Percentiles rank a stretch among this genome's conserved stretches.
These are phyloP conservation scores for Daedaleopsis sinensis DNA, from an alignment of 768 basidiomycete species.

Conservation along the genomic window DNA sequence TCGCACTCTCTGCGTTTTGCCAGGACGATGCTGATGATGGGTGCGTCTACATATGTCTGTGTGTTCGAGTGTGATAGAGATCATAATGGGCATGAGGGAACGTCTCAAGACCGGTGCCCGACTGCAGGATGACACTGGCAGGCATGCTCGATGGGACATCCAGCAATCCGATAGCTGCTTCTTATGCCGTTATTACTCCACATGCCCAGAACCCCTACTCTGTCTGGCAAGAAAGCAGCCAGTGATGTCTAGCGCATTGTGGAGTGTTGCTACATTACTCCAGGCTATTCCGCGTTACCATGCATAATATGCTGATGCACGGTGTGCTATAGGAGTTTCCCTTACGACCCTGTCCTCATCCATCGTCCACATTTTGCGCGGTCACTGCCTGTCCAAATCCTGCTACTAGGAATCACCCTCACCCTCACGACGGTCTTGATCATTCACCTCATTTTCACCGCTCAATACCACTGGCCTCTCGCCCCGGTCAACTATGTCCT, in stretches of 20 bases:
- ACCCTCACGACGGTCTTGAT: constrained; percentile 85
- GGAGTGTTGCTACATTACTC: no score
- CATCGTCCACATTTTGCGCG: constrained; percentile 83
- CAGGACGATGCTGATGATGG: constrained; percentile 16
- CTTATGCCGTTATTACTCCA: no score
- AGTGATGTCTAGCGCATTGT: no score
- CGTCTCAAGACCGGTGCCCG: no score
- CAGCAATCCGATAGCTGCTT: no score
- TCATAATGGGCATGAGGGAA: no score
- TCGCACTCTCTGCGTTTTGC: background rate
- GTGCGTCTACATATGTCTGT: constrained; percentile 3
- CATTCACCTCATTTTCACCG: constrained; percentile 92
- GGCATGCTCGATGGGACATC: no score
- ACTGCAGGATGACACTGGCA: background rate
- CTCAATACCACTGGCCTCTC: constrained; percentile 94
- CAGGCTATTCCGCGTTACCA: no score
- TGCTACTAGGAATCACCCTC: constrained; percentile 82
- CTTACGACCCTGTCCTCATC: constrained; percentile 71
- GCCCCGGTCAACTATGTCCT: constrained; percentile 91
- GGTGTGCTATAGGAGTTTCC: constrained; percentile 24
- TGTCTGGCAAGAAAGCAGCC: no score
- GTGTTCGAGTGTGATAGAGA: no score
- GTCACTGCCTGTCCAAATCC: constrained; percentile 89
- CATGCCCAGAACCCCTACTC: no score
- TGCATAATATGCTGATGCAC: background rate